Base-by-base conservation (phyloP, 2,329 filamentous ascomycete genomes). In the Penicillium occitanis region DNA sequence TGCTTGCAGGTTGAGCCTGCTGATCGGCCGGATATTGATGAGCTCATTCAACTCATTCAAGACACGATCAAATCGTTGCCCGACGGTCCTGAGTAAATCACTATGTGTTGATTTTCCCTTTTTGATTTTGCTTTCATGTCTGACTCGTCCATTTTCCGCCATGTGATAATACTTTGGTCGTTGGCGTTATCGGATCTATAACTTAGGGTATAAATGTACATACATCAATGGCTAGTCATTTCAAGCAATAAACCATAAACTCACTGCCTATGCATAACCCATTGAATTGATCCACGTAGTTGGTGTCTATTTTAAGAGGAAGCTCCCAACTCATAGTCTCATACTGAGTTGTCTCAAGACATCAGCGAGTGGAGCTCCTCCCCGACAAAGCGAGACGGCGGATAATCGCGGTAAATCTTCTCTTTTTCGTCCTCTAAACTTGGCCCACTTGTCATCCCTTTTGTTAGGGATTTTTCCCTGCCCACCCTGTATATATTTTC, bases 1-100 rank as follows among this genome's bases (percentile, higher is more conserved):
- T 99, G 95, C 79, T 82, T 99, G 74, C 87, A 83, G 71, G 91
- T 98, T 33, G 95, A 99, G 81, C 91, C 94, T 0, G 86, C 85
- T 2, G 94, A 98, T 76, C 83, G 95, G 69, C 95, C 95, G 17
- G 91, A 96, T 78, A 90, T 97, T 67, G 88, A 92, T 72, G 89
- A 95, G 79, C 80, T 97, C 77, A 95, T 96, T 71, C 80, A 81
- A 53, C 85, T 95, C 76, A 88, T 96, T n/a, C 87, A 93, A 77
- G 82, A 82, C 17, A 90, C 92, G 22, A 86, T 96, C 72, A 84
- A 85, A 40, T 82, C 85, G 64, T 76, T 92, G 69, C 89, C 90
- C 73, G 86, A 78, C 7, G 44, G 28, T 7, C 11, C 53, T n/a
- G 63, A 62, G 8, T 66, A 48, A 33, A 25, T 8, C 17, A 11